Percentiles rank a stretch among this genome's conserved stretches.
Evolutionary conservation across 352 stramenopile species (phyloP).

Genomic region (Phytopythium mirpurense): DNA sequence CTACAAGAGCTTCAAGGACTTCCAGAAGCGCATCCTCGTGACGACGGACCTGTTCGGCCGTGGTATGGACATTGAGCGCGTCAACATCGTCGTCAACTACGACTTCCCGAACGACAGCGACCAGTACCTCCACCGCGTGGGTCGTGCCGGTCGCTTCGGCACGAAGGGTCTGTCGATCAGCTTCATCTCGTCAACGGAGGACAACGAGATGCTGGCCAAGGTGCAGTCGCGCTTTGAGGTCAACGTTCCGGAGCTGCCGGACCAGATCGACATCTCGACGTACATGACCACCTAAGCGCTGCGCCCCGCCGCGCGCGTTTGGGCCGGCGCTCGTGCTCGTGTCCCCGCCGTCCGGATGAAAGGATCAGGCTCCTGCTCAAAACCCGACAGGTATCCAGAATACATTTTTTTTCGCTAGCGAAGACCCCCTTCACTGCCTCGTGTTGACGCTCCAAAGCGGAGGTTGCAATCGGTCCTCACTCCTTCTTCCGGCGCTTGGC

Average conservation of each 20-base stretch:
- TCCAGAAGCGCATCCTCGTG: constrained; percentile 99
- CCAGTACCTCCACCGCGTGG: constrained; percentile 99
- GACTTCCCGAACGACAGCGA: constrained; percentile 98
- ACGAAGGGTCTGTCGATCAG: constrained; percentile 99
- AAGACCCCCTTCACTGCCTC: neutral
- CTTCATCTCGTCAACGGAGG: constrained; percentile 97
- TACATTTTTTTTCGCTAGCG: constrained; percentile 4
- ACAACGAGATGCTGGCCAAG: constrained; percentile 97
- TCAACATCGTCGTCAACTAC: constrained; percentile 99
- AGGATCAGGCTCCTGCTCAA: neutral
- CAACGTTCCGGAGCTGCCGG: constrained; percentile 98
- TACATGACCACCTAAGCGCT: constrained; percentile 93
- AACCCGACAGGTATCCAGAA: neutral
- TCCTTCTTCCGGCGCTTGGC: constrained; percentile 65
- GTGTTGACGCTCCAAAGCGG: neutral
- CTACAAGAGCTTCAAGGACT: constrained; percentile 99
- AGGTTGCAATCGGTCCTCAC: constrained; percentile 21
- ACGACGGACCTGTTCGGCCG: constrained; percentile 99
- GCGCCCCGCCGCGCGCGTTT: constrained; percentile 10
- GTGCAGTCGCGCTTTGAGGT: constrained; percentile 99
- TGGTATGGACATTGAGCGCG: constrained; percentile 99
- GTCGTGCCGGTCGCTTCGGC: constrained; percentile 98
- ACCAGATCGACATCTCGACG: constrained; percentile 99
- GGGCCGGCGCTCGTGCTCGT: neutral
- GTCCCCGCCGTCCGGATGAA: constrained; percentile 4